Percentiles rank a stretch among this genome's conserved stretches.
phyloP scores from a whole-genome alignment of 257 asterid species.

The Pogostemon cablin region DNA sequence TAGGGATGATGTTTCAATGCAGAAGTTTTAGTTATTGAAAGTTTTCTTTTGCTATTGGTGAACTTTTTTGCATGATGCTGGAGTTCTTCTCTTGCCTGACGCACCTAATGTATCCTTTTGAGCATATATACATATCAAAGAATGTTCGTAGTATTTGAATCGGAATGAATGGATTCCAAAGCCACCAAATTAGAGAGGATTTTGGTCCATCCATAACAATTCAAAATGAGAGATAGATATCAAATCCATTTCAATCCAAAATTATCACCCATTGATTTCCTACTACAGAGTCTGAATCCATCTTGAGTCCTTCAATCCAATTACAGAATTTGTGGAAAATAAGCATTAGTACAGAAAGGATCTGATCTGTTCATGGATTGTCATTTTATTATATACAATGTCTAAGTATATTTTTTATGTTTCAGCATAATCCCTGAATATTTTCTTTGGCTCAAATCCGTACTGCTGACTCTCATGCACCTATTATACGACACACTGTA shows the following conservation, averaged over 20 bases:
- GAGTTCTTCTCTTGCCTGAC: neutral
- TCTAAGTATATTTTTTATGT: no score
- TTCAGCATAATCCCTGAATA: neutral
- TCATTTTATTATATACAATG: no score
- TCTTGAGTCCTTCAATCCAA: neutral
- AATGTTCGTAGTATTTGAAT: neutral
- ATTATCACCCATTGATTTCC: neutral
- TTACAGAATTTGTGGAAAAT: neutral
- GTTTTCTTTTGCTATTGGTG: neutral
- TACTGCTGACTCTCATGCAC: no score
- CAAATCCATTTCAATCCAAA: neutral
- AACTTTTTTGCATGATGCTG: neutral
- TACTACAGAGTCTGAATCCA: neutral
- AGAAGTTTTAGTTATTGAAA: neutral
- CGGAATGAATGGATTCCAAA: neutral
- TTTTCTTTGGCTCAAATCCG: neutral
- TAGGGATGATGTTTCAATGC: neutral
- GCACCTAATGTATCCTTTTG: neutral
- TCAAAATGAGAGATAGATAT: neutral
- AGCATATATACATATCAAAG: neutral
- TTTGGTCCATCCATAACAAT: neutral
- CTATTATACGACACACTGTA: neutral
- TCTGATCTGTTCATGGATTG: no score
- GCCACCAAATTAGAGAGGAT: neutral
- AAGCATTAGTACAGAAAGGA: no score